Conservation (phyloP, 2,329 filamentous ascomycete species). For the Trichoderma citrinoviride region DNA sequence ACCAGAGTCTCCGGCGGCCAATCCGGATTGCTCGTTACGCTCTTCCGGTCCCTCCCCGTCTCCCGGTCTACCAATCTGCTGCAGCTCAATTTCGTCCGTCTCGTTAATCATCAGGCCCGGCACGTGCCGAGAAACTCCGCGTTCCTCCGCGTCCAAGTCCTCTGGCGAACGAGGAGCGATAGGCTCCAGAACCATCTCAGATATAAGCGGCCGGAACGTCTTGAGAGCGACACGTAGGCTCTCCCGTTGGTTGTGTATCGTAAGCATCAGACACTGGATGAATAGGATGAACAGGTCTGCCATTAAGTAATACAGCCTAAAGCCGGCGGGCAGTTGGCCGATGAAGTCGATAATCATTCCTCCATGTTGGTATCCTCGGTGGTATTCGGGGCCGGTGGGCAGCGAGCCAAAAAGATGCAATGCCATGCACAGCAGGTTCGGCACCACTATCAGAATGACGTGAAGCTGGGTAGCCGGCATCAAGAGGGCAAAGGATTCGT, state of each 20-base stretch:
- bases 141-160: conserved; percentile 57
- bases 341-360: conserved; percentile 67
- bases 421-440: conserved; percentile 60
- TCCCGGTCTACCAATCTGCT: conserved; percentile 31
- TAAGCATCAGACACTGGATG: conserved; percentile 63
- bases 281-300: conserved; percentile 55
- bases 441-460: conserved; percentile 56
- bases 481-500: conserved; percentile 53
- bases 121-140: conserved; percentile 46
- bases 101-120: conserved; percentile 38
- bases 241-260: conserved; percentile 60
- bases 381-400: conserved; percentile 57
- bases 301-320: conserved; percentile 53
- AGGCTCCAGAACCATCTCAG: conserved; percentile 31
- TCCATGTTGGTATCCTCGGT: conserved; percentile 64
- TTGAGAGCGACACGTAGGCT: conserved; percentile 50
- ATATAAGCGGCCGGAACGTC: conserved; percentile 37
- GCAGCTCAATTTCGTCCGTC: conserved; percentile 47
- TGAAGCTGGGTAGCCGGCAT: conserved; percentile 57
- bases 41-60: conserved; percentile 29
- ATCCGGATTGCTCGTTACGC: conserved; percentile 23
- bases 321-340: conserved; percentile 61
- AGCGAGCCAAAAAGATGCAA: conserved; percentile 56
- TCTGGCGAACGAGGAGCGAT: conserved; percentile 38
- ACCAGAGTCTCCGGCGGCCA: conserved; percentile 31